These are phyloP conservation scores for Ustilago vetiveriae DNA, from an alignment of 1,284 basidiomycete species.

Conservation along the genomic window DNA sequence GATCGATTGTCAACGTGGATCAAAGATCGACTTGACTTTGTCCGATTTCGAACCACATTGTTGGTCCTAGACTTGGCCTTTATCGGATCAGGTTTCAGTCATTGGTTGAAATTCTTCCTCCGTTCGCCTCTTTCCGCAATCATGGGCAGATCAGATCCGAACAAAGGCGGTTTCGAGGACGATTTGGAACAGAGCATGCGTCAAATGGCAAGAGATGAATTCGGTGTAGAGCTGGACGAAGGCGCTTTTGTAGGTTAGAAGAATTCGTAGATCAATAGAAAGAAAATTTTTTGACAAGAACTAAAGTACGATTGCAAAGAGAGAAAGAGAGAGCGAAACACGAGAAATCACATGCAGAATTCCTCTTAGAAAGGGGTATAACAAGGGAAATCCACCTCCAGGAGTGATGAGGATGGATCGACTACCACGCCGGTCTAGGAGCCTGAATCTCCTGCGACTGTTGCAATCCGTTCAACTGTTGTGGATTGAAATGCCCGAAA, in stretches of 20 bases:
- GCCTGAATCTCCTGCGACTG: constrained; percentile 41
- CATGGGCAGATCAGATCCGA: constrained; percentile 25
- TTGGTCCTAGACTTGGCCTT: constrained; percentile 55
- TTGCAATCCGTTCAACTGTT: constrained; percentile 27
- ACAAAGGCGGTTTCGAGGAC: constrained; percentile 57
- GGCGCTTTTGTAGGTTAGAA: constrained; percentile 51
- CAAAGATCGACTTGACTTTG: constrained; percentile 43
- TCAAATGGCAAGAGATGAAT: constrained; percentile 56
- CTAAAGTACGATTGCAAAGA: too few relatives aligned
- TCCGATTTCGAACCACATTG: constrained; percentile 53
- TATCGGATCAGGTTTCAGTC: constrained; percentile 26
- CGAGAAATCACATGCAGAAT: too few relatives aligned
- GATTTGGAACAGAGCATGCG: constrained; percentile 58
- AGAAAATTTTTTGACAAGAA: not conserved
- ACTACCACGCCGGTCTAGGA: constrained; percentile 34
- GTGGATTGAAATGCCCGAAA: constrained; percentile 41
- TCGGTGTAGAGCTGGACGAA: constrained; percentile 59
- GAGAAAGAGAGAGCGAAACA: too few relatives aligned
- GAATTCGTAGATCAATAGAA: not conserved
- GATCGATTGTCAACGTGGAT: too few relatives aligned
- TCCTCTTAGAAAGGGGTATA: not conserved
- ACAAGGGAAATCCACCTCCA: too few relatives aligned
- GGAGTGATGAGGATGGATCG: not conserved
- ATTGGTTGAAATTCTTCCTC: constrained; percentile 44
- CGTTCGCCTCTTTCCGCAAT: constrained; percentile 22